Base-by-base conservation (phyloP, 768 basidiomycete genomes). In the Phaffia tasmanica region DNA sequence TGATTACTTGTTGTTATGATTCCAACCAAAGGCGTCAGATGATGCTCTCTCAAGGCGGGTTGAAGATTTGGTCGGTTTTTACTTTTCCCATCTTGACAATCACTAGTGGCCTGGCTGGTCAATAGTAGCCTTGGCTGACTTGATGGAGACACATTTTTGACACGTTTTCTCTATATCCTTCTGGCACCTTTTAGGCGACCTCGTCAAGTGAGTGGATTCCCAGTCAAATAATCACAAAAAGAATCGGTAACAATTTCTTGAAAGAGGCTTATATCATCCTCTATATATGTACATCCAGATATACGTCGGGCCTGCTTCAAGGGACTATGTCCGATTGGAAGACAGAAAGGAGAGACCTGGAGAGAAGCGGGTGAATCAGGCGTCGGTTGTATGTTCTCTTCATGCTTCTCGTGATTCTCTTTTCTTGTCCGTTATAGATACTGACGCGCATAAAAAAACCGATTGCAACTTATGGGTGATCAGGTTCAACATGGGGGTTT, bases 21-120 rank as follows among this genome's bases (percentile, higher is more conserved):
- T 42, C 6, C 11, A 4, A 42, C 35, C 35, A 42, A 42, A 42
- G 35, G 35, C 63, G 70, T 21, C 72, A 93, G 85, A 88, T 92
- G 87, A 92, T 92, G 90, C 78, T 94, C 56, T 85, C 88, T 72
- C 81, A 85, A 35, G 87, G 84, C 25, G 89, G 89, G 59, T 89
- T 94, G 69, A 93, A 92, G 78, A 94, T 94, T 71, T 94, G 92
- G 89, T 81, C 11, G 88, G 55, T 89, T 88, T 47, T 80, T 86
- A 72, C 88, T 89, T 81, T 86, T 86, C 75, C 11, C 35, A n/a
- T 42, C 11, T 42, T 11, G 35, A 42, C 11, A 42, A 5, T 42
- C 35, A 5, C 35, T 42, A 42, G 4, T 5, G 4, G 11, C 11
- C 35, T 42, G 35, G 35, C 35, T 42, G 11, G 35, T 7, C 19